These are phyloP conservation scores for Lepiota brunneoincarnata DNA, from an alignment of 768 basidiomycete species.

Conservation along the genomic window DNA sequence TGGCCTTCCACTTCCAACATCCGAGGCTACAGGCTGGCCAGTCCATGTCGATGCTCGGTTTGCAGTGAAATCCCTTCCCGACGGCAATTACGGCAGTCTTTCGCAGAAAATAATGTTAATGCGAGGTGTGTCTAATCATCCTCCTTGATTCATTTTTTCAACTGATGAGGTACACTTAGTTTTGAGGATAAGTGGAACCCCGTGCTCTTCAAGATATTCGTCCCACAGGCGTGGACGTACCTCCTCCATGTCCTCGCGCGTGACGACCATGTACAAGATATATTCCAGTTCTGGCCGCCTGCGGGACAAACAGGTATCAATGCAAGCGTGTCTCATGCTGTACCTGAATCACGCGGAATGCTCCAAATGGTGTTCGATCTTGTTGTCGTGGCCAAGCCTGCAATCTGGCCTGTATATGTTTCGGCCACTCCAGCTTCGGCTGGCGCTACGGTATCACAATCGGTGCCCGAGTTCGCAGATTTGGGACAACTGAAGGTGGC, in stretches of 20 bases:
- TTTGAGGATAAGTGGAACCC: conserved; percentile 47
- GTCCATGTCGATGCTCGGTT: conserved; percentile 46
- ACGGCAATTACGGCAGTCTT: conserved; percentile 40
- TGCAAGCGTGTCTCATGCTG: neutral
- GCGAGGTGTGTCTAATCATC: no score
- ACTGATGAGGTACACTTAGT: conserved; percentile 21
- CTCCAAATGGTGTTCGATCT: conserved; percentile 26
- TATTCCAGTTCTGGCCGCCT: conserved; percentile 42
- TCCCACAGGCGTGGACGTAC: conserved; percentile 42
- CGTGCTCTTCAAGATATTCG: conserved; percentile 39
- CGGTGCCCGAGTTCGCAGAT: neutral
- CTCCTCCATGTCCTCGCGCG: conserved; percentile 30
- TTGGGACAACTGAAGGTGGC: conserved; percentile 5
- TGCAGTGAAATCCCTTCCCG: conserved; percentile 41
- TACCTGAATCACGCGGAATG: conserved; percentile 17
- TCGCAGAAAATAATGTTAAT: conserved; percentile 33
- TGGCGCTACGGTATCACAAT: neutral
- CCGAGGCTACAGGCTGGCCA: conserved; percentile 28
- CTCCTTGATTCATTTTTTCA: neutral
- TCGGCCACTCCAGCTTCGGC: no score
- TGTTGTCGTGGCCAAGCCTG: conserved; percentile 16
- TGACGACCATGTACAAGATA: conserved; percentile 18
- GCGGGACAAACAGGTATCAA: neutral
- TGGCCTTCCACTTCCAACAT: conserved; percentile 44
- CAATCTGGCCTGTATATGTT: conserved; percentile 33